A percentile compares a stretch with the other conserved stretches of the same genome.
These are phyloP conservation scores for Phenoliferia sp. DNA, from an alignment of 1,284 basidiomycete genomes.

Conservation along the genomic window DNA sequence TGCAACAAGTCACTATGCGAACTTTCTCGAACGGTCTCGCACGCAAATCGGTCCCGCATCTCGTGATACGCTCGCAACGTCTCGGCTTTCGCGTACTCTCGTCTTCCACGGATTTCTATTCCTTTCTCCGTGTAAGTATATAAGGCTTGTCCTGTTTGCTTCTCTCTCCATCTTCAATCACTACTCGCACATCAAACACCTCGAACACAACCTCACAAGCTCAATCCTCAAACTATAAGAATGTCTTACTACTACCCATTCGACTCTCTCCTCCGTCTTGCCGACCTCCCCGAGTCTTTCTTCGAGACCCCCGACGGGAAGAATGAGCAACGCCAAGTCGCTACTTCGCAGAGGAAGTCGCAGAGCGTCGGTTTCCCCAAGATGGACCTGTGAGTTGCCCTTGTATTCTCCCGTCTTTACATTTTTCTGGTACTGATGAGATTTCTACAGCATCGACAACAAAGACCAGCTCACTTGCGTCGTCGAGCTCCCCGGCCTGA, in stretches of 20 bases:
- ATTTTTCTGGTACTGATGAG: not conserved
- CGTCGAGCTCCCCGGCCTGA: constrained; percentile 2
- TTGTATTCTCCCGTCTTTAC: not conserved
- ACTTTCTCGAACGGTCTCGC: not conserved
- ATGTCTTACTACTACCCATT: not conserved
- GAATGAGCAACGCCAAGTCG: not conserved
- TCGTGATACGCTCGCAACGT: not conserved
- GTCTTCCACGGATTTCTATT: not conserved
- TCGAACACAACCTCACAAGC: not conserved
- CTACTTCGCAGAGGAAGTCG: not conserved
- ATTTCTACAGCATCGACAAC: not conserved
- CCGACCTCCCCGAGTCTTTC: not conserved
- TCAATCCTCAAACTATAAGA: not conserved
- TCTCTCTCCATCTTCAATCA: not conserved
- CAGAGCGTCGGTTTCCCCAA: not conserved
- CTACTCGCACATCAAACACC: not conserved
- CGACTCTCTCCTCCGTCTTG: not conserved
- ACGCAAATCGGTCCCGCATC: not conserved
- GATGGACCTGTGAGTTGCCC: not conserved
- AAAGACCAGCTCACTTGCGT: not conserved
- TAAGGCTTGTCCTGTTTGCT: not conserved
- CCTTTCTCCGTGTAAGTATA: not conserved
- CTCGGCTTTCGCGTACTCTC: not conserved
- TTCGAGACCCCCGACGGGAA: not conserved
- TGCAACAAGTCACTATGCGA: not conserved